phyloP scores from a whole-genome alignment of 2,329 filamentous ascomycete species.

The Colletotrichum destructivum region DNA sequence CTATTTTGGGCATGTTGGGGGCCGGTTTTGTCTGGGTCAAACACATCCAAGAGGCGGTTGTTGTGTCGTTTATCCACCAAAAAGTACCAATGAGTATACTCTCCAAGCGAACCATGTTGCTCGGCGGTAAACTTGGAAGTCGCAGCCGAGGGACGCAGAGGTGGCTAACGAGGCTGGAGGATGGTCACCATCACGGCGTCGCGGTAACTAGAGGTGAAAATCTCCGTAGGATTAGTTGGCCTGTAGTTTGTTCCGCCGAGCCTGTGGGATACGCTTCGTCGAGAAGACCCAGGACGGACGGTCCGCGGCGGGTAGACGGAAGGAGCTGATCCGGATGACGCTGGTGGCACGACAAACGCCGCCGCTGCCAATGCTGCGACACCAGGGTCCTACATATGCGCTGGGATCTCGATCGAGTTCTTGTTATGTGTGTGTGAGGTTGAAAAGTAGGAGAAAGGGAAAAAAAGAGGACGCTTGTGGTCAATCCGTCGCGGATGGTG shows the following conservation, averaged over 20 bases:
- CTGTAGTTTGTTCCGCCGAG: neutral
- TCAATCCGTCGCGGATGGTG: neutral
- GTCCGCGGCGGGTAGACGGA: neutral
- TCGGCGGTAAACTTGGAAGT: neutral
- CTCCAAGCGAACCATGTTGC: neutral
- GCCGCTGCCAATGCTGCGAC: neutral
- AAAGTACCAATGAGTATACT: neutral
- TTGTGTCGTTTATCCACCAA: no score
- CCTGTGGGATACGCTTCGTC: neutral
- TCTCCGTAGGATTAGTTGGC: neutral
- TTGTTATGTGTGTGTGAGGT: constrained; percentile 5
- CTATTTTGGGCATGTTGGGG: neutral
- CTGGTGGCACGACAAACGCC: neutral
- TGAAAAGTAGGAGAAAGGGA: neutral
- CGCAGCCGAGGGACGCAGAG: neutral
- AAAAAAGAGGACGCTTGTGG: neutral
- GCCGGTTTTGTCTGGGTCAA: no score
- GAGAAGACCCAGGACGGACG: neutral
- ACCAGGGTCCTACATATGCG: no score
- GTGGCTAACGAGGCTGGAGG: neutral
- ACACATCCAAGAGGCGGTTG: neutral
- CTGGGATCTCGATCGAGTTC: neutral
- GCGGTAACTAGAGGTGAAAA: neutral
- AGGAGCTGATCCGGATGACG: neutral
- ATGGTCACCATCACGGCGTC: neutral